Base-by-base conservation (phyloP, 768 basidiomycete species). In the Paxillus ammoniavirescens region DNA sequence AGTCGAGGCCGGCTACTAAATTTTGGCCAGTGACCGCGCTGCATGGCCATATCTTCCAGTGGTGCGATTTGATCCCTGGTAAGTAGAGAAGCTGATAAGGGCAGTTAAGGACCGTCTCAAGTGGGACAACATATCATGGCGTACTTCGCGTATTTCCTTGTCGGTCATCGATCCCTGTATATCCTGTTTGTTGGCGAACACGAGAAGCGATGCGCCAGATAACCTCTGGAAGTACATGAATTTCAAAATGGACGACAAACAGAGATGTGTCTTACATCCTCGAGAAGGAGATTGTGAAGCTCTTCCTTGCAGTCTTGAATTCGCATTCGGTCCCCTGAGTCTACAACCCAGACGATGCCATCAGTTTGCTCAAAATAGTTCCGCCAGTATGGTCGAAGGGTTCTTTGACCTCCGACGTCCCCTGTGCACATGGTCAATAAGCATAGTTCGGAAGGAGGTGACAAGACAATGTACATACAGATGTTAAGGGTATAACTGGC, bases 321-420 rank as follows among this genome's bases (percentile, higher is more conserved):
- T 57, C 97, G 82, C 75, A 93, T 78, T 40, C 90, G 81, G 73
- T 98, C 96, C 36, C 89, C 82, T 0, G 94, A 96, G 75, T 99
- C 97, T 40, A 99, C 95, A 15, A 99, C 96, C 97, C 97, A 99
- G 33, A 98, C 93, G 42, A 99, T 78, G 7, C 91, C 96, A 72
- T 98, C 97, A 9, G 97, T 98, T 72, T 94, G 92, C 72, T 99
- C 97, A 61, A 98, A 98, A 73, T 98, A 98, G 71, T 98, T 99
- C 23, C 93, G 78, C 97, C 97, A 99, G 70, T 98, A 98, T 7
- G 97, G 96, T 30, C 97, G 82, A 48, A 99, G 84, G 0, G 93
- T 95, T 53, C 88, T 84, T 70, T 99, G 97, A 21, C 97, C 96
- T 35, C 97, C 97, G 35, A 98, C 93, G 69, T 99, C 97, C 97